Conservation (phyloP, 2,329 filamentous ascomycete genomes). For the Aspergillus neoniger region DNA sequence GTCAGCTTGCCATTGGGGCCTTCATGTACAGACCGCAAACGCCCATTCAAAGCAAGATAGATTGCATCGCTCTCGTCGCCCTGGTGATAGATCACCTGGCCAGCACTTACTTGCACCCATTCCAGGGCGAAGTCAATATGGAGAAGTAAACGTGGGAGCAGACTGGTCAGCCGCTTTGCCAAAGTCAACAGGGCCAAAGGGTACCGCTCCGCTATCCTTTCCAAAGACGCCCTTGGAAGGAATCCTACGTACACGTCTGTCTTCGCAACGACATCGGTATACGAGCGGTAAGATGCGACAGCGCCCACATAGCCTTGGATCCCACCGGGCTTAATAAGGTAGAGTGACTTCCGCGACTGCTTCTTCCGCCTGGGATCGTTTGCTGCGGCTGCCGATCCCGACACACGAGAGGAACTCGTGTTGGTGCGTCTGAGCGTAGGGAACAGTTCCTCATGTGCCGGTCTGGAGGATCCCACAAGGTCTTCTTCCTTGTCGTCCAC, state of each 20-base stretch:
- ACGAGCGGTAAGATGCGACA: constrained; percentile 91
- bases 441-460: constrained; percentile 42
- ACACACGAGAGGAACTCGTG: constrained; percentile 44
- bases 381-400: constrained; percentile 24
- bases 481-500: constrained; percentile 60
- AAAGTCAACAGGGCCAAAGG: constrained; percentile 91
- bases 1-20: constrained; percentile 77
- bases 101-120: constrained; percentile 95
- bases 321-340: constrained; percentile 90
- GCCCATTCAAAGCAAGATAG: constrained; percentile 94
- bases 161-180: constrained; percentile 88
- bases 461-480: constrained; percentile 38
- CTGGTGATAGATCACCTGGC: constrained; percentile 91
- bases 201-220: constrained; percentile 89
- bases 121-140: constrained; percentile 98
- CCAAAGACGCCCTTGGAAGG: constrained; percentile 78
- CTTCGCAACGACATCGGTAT: constrained; percentile 95
- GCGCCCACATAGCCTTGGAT: constrained; percentile 93
- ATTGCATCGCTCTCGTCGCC: constrained; percentile 97
- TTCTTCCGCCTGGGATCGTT: constrained; percentile 39
- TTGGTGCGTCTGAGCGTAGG: constrained; percentile 49
- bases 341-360: constrained; percentile 69
- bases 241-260: constrained; percentile 99
- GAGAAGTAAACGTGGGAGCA: constrained; percentile 84
- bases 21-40: constrained; percentile 81